These are phyloP conservation scores for Nissolia schottii DNA, from an alignment of 306 rosid species.

Conservation along the genomic window DNA sequence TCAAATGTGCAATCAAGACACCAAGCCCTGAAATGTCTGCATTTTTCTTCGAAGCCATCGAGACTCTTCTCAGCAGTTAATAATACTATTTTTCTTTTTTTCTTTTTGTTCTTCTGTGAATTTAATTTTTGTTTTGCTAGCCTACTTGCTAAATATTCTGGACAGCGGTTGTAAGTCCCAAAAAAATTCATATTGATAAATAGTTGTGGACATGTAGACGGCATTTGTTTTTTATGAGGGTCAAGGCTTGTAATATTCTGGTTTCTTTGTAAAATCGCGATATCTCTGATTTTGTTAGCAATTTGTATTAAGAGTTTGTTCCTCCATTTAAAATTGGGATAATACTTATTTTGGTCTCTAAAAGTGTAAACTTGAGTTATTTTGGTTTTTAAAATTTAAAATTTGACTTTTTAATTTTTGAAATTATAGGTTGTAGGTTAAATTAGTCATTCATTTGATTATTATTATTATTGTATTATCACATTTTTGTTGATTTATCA, in stretches of 20 bases:
- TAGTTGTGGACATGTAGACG: conserved; percentile 20
- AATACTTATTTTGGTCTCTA: no score
- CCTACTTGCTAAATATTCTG: conserved; percentile 31
- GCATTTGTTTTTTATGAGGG: conserved; percentile 14
- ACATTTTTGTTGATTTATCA: no score
- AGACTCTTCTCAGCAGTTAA: conserved; percentile 65
- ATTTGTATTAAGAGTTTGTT: background rate
- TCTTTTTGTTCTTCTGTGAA: background rate
- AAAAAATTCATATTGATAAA: background rate
- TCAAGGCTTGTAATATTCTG: conserved; percentile 31
- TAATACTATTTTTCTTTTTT: conserved; percentile 5
- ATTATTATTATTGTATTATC: no score
- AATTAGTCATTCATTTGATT: no score
- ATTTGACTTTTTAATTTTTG: no score
- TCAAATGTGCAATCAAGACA: conserved; percentile 92
- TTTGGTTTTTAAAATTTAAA: no score
- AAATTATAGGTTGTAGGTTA: no score
- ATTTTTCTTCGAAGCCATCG: conserved; percentile 77
- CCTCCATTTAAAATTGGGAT: no score
- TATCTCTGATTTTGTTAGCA: conserved; percentile 11
- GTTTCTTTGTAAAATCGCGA: conserved; percentile 24
- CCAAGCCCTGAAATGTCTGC: conserved; percentile 82
- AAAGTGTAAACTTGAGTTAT: no score
- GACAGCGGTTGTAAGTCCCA: conserved; percentile 15
- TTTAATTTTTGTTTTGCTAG: conserved; percentile 32